A percentile compares a stretch with the other conserved stretches of the same genome.
These are phyloP conservation scores for Diaporthe nobilis DNA, from an alignment of 2,329 filamentous ascomycete species.

Conservation along the genomic window DNA sequence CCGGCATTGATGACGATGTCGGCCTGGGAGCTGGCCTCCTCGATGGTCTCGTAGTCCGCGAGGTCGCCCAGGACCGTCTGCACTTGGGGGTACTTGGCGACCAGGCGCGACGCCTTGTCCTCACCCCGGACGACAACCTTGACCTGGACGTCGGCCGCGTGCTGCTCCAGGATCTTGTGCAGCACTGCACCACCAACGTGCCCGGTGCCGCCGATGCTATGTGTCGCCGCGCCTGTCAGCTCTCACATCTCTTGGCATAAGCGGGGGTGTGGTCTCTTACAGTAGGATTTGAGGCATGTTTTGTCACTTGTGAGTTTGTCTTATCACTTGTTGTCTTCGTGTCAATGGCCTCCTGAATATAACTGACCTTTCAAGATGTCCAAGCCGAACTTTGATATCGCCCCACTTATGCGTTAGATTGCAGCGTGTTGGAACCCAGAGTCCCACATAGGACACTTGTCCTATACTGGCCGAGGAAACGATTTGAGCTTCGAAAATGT, in stretches of 20 bases:
- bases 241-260: background rate
- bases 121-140: constrained; percentile 40
- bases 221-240: constrained; percentile 41
- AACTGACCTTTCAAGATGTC: background rate
- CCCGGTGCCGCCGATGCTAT: constrained; percentile 49
- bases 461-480: constrained; percentile 14
- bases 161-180: constrained; percentile 39
- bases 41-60: constrained; percentile 23
- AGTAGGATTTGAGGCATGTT: constrained; percentile 27
- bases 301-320: background rate
- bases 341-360: background rate
- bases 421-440: background rate
- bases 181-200: constrained; percentile 45
- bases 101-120: constrained; percentile 39
- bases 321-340: constrained; percentile 1
- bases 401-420: constrained; percentile 26
- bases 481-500: constrained; percentile 5
- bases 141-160: constrained; percentile 35
- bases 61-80: constrained; percentile 41
- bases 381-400: background rate
- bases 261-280: background rate
- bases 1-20: constrained; percentile 44
- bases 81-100: constrained; percentile 40
- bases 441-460: constrained; percentile 27
- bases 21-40: constrained; percentile 37